phyloP scores from a whole-genome alignment of 75 land plant species.

The Pinus taeda region DNA sequence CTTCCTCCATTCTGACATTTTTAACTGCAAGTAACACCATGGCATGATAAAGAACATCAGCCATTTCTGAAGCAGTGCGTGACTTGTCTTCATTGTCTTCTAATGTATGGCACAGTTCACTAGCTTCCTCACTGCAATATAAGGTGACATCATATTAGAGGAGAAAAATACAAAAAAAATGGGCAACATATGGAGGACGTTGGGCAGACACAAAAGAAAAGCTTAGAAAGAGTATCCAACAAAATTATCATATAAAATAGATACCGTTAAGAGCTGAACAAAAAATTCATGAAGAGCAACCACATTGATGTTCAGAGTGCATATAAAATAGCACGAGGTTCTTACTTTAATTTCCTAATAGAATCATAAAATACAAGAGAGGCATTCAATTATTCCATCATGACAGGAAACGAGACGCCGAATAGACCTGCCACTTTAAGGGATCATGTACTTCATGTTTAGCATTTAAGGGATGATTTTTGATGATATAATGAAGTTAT shows the following conservation, averaged over 20 bases:
- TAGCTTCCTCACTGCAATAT: slow-evolving; percentile 80
- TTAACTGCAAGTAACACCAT: slow-evolving; percentile 73
- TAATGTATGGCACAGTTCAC: slow-evolving; percentile 76
- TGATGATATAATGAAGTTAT: no score
- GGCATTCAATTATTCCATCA: neutral
- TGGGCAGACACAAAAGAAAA: neutral
- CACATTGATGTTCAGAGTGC: neutral
- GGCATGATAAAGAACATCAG: slow-evolving; percentile 86
- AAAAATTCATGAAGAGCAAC: neutral
- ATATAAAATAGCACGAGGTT: neutral
- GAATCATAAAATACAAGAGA: neutral
- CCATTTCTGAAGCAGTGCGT: slow-evolving; percentile 92
- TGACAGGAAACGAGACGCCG: neutral
- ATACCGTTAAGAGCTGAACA: neutral
- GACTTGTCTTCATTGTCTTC: slow-evolving; percentile 69
- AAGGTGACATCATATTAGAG: neutral
- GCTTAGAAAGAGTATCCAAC: neutral
- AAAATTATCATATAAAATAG: neutral
- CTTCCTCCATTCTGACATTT: slow-evolving; percentile 84
- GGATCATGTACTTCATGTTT: neutral
- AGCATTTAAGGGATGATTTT: no score
- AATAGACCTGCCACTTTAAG: neutral
- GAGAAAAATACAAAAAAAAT: neutral
- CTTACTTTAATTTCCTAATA: neutral
- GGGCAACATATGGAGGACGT: no score